Base-by-base conservation (phyloP, 768 basidiomycete genomes). In the Xanthoconium purpureum region DNA sequence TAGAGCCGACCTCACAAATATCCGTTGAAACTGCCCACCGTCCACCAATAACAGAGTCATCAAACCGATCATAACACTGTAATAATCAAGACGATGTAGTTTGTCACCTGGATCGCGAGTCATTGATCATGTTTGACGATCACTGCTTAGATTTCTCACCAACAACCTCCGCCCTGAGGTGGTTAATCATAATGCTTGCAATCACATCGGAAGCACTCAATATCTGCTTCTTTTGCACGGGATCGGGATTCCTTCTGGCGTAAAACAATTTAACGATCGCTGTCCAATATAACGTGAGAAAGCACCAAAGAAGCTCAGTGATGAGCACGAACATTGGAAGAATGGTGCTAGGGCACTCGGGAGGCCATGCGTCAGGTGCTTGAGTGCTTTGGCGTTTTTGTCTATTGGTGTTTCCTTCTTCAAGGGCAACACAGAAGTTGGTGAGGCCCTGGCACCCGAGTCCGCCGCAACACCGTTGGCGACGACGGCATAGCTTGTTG, bases 251-350 rank as follows among this genome's bases (percentile, higher is more conserved):
- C 18, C 93, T 84, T 56, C 91, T 79, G 13, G 84, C 84, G 66
- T 91, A 85, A 71, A 95, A 89, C 71, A 95, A 79, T 73, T 94
- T 92, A 57, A 92, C 86, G 64, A 92, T 83, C 14, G 93, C 92
- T 94, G 52, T 46, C 14, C 15, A 44, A 47, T 9, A 33, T 32
- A 33, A 52, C 10, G 38, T 72, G 28, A 69, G 56, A 37, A 52
- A 12, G 40, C 18, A 57, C 18, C 20, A 52, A 35, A 37, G 29
- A 30, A 28, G 36, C 13, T 35, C 40, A 35, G 33, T n/a, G 33
- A 55, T 52, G 13, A 55, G 5, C 12, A 68, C 76, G 55, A 71
- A 92, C 94, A 84, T 80, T 92, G 91, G 73, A 94, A 91, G 71
- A 97, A 89, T 1, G 93, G 89, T 2, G 85, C 82, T 55, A 94